Base-by-base conservation (phyloP, 2,329 filamentous ascomycete species). In the Fonsecaea nubica region DNA sequence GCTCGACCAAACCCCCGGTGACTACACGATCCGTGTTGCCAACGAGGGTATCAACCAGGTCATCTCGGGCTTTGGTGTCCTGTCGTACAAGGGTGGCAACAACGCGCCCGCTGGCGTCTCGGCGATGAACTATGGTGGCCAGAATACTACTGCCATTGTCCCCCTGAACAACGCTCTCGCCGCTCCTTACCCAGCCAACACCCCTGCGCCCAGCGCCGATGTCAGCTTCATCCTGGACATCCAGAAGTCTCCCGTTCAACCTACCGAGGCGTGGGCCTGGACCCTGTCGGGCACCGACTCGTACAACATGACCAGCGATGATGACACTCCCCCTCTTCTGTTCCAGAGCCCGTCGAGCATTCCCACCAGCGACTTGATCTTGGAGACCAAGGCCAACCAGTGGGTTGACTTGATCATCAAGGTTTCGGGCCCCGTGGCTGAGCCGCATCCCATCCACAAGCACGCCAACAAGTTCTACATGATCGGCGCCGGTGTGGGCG, bases 401-500 rank as follows among this genome's bases (percentile, higher is more conserved):
- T 87, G 85, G 85, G 77, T 88, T 8, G 86, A 88, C 71, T 72
- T 87, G n/a, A 78, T 88, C 68, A 79, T 87, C 65, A 75, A 80
- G 35, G 76, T 83, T 1, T 73, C 75, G n/a, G 73, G 73, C 1
- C 75, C 76, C 2, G 77, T 83, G 6, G 84, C 86, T 71, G 85
- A 83, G 4, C 79, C 84, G 9, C 87, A 90, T 65, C 84, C 86
- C 0, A 85, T 90, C 58, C 87, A 90, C 80, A 89, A 89, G 78
- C 87, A 90, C 76, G 83, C 84, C 55, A 86, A 84, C 71, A 87
- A 87, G 73, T 86, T 85, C 77, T 89, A 81, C 71, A 76, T 83
- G 21, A 80, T 90, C 38, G 87, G 87, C 0, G 65, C 76, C 0
- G 87, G 86, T 1, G 71, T 70, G 0, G 85, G 85, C 0, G 62